Evolutionary conservation across 768 basidiomycete species (phyloP), one percentile per base, ranked within the genome.

Genomic region (Rhodotorula kratochvilovae): DNA sequence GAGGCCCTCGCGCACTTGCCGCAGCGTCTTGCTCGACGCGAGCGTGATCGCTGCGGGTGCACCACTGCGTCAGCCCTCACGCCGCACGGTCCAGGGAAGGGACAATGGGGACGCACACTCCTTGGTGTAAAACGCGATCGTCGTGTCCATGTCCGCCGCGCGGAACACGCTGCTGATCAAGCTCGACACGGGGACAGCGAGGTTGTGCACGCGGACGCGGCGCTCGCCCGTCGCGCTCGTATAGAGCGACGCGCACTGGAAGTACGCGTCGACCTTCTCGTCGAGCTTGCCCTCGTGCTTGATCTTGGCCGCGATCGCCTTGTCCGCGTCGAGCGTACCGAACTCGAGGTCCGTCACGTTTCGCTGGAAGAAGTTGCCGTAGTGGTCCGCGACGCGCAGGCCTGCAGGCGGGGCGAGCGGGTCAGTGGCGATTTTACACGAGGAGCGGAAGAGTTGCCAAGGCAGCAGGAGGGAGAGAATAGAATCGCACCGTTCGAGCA

Each of bases 91-190:
- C n/a, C n/a, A n/a, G n/a, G n/a, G n/a, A n/a, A n/a, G n/a, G n/a
- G n/a, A n/a, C n/a, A 36, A 23, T 5, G 21, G 6, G 31, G 10
- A 78, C 85, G 76, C 71, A 92, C 95, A 88, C 78, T 90, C 87
- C 73, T 92, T 90, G 43, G 88, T 83, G 70, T 92, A 80, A 79
- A 89, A 83, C 54, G 86, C 85, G 33, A 94, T 83, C 3, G 88
- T 86, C 5, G 90, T 85, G 75, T 98, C 94, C 83, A 92, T 84
- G 81, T 99, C 96, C 21, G 92, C 92, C 80, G 83, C 91, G 61
- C 89, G 86, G 82, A 94, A 99, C 19, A 98, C 87, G 78, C 89
- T 93, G 16, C 88, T 91, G n/a, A 92, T 91, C 72, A 98, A 81
- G 50, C 87, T 85, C 5, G 87, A 89, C 2, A 91, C 87, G 57